Evolutionary conservation across 345 rosid genomes (phyloP), one percentile per base, ranked within the genome.

Genomic region (Corymbia maculata): DNA sequence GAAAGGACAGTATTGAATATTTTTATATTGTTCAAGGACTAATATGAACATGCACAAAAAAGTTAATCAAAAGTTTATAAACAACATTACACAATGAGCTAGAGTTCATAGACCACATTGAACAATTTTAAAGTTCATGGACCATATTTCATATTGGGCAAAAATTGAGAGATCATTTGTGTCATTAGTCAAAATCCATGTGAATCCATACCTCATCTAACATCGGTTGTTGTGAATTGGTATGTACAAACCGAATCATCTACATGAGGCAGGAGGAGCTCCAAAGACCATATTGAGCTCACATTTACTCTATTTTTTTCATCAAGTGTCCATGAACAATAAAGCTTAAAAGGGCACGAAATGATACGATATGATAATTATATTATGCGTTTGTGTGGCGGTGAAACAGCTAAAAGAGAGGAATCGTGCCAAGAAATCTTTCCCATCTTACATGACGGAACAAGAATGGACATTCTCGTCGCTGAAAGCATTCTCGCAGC

Each of bases 371-470:
- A 64, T 4, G 42, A 64, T 28, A 64, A 14, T 64, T n/a, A 64
- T n/a, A n/a, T 64, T 7, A 14, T 64, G n/a, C 75, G 16, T 64
- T n/a, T 64, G 19, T 7, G 75, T 2, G 19, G 42, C 75, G 3
- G 75, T 7, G 19, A n/a, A 64, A 7, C 75, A 64, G 75, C 42
- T 47, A 14, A 50, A 47, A 50, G 8, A 52, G 49, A 42, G 84
- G 84, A 75, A 42, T 6, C 22, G 24, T 30, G 79, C 45, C 3
- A 4, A 32, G 22, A 32, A 32, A 55, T 5, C 2, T 70, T 4
- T 70, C 84, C 84, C 84, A 42, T 45, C n/a, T 86, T 47, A 88
- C 89, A 88, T 88, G 44, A 57, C n/a, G 75, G 64, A n/a, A 51
- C 89, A 88, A 52, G 86, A 88, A 7, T 30, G 36, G 42, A 12